A percentile compares a stretch with the other conserved stretches of the same genome.
phyloP scores from a whole-genome alignment of 768 basidiomycete species.

The Calocera cornea region DNA sequence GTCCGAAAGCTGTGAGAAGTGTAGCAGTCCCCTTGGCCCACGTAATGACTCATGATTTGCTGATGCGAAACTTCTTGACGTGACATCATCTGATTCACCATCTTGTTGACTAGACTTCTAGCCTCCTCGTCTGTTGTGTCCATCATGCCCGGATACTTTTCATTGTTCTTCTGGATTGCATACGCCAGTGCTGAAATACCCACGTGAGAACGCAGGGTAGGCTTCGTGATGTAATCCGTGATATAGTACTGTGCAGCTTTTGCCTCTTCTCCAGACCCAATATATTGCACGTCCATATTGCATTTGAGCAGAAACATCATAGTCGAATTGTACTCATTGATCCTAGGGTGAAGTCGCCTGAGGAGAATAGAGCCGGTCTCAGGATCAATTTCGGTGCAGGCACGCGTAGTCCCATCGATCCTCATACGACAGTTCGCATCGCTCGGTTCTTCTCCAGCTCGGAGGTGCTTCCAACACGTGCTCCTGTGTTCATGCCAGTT shows the following conservation, averaged over 20 bases:
- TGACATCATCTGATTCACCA: not conserved
- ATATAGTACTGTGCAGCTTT: constrained; percentile 36
- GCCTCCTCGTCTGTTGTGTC: not conserved
- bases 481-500: not conserved
- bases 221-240: constrained; percentile 39
- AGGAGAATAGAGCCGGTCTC: constrained; percentile 18
- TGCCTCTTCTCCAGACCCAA: constrained; percentile 29
- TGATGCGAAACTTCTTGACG: constrained; percentile 21
- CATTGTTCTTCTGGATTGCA: not conserved
- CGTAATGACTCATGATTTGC: constrained; percentile 22
- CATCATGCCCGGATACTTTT: not conserved
- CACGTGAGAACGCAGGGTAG: constrained; percentile 31
- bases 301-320: constrained; percentile 28
- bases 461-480: not conserved
- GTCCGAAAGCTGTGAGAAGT: constrained; percentile 11
- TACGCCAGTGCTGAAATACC: constrained; percentile 4
- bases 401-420: not conserved
- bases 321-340: constrained; percentile 33
- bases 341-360: constrained; percentile 27
- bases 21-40: constrained; percentile 18
- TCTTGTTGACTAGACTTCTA: not conserved
- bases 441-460: not conserved
- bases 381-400: constrained; percentile 16
- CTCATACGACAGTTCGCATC: not conserved
- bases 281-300: constrained; percentile 39